Percentiles rank a stretch among this genome's conserved stretches.
phyloP scores from a whole-genome alignment of 495 filamentous ascomycete species.

The Astrocystis sublimbata region DNA sequence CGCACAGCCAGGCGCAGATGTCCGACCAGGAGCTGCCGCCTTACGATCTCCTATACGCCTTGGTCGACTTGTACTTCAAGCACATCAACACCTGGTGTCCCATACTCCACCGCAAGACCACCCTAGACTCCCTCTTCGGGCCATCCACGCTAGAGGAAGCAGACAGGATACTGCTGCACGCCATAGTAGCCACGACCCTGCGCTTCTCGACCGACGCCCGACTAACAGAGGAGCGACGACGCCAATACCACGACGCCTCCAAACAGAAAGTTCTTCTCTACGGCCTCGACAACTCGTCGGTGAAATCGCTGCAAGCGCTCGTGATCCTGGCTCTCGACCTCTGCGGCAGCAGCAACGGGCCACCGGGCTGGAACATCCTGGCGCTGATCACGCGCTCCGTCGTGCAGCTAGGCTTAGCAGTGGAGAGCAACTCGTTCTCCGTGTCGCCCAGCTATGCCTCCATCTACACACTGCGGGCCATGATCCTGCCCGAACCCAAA shows the following conservation, averaged over 20 bases:
- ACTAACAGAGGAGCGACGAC: constrained; percentile 68
- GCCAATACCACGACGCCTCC: constrained; percentile 73
- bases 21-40: constrained; percentile 78
- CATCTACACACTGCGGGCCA: constrained; percentile 81
- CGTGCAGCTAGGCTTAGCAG: constrained; percentile 79
- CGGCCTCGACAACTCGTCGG: constrained; percentile 82
- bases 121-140: constrained; percentile 79
- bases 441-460: constrained; percentile 73
- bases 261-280: constrained; percentile 84
- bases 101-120: constrained; percentile 78
- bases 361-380: constrained; percentile 85
- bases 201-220: constrained; percentile 75
- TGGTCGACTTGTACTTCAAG: constrained; percentile 87
- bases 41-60: constrained; percentile 76
- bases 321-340: constrained; percentile 80
- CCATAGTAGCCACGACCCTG: constrained; percentile 82
- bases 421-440: constrained; percentile 74
- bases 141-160: constrained; percentile 71
- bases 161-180: constrained; percentile 79
- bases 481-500: constrained; percentile 75
- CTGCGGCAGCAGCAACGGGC: constrained; percentile 77
- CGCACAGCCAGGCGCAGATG: constrained; percentile 40
- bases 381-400: constrained; percentile 83
- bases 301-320: constrained; percentile 81
- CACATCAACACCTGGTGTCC: constrained; percentile 91